Conservation (phyloP, 352 stramenopile species). For the Aphanomyces invadans region DNA sequence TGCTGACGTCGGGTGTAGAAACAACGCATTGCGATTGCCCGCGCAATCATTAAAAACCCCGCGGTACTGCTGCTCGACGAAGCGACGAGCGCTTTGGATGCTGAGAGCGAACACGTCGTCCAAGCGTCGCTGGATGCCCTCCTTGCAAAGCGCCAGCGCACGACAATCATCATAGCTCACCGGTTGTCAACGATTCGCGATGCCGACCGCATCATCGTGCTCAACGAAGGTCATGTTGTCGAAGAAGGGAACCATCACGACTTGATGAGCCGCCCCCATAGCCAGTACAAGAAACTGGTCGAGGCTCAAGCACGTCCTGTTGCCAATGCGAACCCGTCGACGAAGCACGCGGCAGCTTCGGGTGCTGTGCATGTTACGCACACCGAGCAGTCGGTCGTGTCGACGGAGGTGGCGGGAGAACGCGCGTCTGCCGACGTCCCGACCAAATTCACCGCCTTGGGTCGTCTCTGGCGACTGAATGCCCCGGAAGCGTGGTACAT, state of each 20-base stretch:
- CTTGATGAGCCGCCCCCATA: slow-evolving; percentile 43
- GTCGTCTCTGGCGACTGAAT: slow-evolving; percentile 41
- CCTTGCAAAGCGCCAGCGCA: slow-evolving; percentile 49
- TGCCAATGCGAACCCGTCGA: slow-evolving; percentile 8
- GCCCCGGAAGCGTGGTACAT: slow-evolving; percentile 38
- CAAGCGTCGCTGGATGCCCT: slow-evolving; percentile 81
- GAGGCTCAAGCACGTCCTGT: slow-evolving; percentile 19
- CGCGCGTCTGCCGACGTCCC: neutral
- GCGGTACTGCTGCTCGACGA: slow-evolving; percentile 80
- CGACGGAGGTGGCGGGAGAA: neutral
- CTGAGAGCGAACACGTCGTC: slow-evolving; percentile 68
- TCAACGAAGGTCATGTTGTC: slow-evolving; percentile 64
- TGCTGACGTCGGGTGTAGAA: too few species aligned
- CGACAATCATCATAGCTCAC: slow-evolving; percentile 78
- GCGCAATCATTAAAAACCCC: slow-evolving; percentile 82
- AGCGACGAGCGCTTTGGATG: slow-evolving; percentile 72
- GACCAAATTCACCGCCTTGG: slow-evolving; percentile 22
- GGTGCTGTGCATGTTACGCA: neutral
- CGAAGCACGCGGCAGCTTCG: neutral
- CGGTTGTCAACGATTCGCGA: slow-evolving; percentile 66
- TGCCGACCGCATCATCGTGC: slow-evolving; percentile 74
- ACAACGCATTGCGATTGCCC: slow-evolving; percentile 88
- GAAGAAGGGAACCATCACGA: slow-evolving; percentile 75
- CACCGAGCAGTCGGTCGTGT: neutral
- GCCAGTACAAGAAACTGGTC: slow-evolving; percentile 27